A percentile compares a stretch with the other conserved stretches of the same genome.
Conservation (phyloP, 108 stramenopile genomes). For the Hondaea fermentalgiana region DNA sequence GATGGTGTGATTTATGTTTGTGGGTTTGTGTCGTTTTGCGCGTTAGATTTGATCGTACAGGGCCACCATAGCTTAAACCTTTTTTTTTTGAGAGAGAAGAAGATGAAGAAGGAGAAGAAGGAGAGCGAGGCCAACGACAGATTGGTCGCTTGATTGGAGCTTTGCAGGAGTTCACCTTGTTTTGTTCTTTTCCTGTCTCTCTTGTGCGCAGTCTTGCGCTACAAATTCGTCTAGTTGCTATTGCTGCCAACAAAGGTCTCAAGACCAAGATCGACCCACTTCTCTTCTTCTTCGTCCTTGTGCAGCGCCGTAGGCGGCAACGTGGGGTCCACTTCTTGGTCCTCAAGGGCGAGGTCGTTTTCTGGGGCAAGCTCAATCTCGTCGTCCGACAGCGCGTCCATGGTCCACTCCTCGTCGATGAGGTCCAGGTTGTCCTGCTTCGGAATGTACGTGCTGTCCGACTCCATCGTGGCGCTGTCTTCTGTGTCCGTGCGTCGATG, state of each 20-base stretch:
- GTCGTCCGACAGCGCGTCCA: not conserved
- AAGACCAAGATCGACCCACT: not conserved
- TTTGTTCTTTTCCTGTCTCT: too few relatives aligned
- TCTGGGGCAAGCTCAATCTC: conserved; percentile 10
- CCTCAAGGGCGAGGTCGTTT: not conserved
- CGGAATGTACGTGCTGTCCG: conserved; percentile 8
- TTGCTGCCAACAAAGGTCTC: not conserved
- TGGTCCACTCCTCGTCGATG: conserved; percentile 12
- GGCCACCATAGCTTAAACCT: too few relatives aligned
- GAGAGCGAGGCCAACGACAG: too few relatives aligned
- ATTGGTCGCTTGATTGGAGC: too few relatives aligned
- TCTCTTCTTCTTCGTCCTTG: not conserved
- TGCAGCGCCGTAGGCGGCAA: not conserved
- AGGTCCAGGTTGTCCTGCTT: conserved; percentile 16
- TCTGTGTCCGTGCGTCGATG: too few relatives aligned
- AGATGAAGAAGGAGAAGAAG: too few relatives aligned
- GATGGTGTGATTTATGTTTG: too few relatives aligned
- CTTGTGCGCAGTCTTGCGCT: too few relatives aligned
- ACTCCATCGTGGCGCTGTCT: not conserved
- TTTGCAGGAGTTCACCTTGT: too few relatives aligned
- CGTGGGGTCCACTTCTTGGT: not conserved
- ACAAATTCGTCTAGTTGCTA: not conserved
- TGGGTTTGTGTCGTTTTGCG: too few relatives aligned
- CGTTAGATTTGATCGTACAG: too few relatives aligned
- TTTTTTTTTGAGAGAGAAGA: too few relatives aligned